phyloP scores from a whole-genome alignment of 176 grass and related monocot species.

The Rhipidocladum racemiflorum region DNA sequence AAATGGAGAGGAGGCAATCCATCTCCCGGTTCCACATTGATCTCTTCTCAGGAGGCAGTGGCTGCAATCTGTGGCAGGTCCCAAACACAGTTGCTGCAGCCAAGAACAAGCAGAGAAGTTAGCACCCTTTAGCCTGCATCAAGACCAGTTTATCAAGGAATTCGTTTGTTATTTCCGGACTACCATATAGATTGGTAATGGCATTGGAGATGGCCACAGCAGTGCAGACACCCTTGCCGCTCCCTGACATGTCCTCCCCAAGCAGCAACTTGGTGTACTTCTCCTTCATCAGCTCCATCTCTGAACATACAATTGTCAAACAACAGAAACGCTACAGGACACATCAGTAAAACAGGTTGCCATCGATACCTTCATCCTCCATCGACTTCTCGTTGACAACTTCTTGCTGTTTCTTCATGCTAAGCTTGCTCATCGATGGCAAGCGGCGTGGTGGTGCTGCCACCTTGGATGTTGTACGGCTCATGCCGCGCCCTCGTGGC shows the following conservation, averaged over 20 bases:
- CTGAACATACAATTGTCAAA: slow-evolving; percentile 36
- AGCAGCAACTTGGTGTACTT: slow-evolving; percentile 91
- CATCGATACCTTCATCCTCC: slow-evolving; percentile 38
- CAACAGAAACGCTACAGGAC: background rate
- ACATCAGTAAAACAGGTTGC: background rate
- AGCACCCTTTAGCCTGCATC: background rate
- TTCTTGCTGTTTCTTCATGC: slow-evolving; percentile 47
- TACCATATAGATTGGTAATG: slow-evolving; percentile 98
- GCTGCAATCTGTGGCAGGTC: slow-evolving; percentile 66
- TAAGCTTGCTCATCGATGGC: slow-evolving; percentile 33
- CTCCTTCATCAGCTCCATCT: slow-evolving; percentile 94
- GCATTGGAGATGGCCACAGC: slow-evolving; percentile 88
- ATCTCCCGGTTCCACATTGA: slow-evolving; percentile 97
- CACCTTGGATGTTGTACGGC: slow-evolving; percentile 20
- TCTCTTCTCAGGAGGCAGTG: slow-evolving; percentile 70
- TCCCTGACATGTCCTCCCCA: slow-evolving; percentile 94
- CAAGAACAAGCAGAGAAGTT: background rate
- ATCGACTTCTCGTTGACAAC: slow-evolving; percentile 22
- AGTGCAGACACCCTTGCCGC: slow-evolving; percentile 82
- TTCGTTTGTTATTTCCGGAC: background rate
- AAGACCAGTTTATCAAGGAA: background rate
- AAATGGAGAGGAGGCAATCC: slow-evolving; percentile 92
- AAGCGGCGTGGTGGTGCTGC: slow-evolving; percentile 18
- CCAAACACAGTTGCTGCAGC: slow-evolving; percentile 85
- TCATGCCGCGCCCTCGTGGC: background rate